Percentiles rank a stretch among this genome's conserved stretches.
Conservation (phyloP, 352 stramenopile species). For the Pelagophyceae sp. region DNA sequence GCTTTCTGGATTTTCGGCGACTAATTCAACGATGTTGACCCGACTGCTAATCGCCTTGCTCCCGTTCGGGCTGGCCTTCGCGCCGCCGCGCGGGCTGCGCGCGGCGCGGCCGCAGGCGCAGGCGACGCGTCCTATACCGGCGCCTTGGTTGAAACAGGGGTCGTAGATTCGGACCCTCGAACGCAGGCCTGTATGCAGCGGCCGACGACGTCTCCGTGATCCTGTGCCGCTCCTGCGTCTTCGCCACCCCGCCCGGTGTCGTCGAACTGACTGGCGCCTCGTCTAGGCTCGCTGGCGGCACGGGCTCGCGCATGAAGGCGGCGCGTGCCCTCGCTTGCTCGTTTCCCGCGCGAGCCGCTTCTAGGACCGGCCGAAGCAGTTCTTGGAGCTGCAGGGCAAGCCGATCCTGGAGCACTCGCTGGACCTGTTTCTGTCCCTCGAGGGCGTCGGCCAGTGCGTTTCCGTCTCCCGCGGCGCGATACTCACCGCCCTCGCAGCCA, state of each 20-base stretch:
- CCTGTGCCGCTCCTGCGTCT: not conserved
- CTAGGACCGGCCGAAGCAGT: slow-evolving; percentile 25
- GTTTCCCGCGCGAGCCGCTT: not conserved
- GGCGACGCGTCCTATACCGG: too few species aligned
- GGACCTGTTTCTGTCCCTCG: slow-evolving; percentile 55
- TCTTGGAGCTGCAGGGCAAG: slow-evolving; percentile 47
- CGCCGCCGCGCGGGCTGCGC: too few species aligned
- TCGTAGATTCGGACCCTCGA: too few species aligned
- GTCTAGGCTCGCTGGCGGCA: not conserved
- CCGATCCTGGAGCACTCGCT: slow-evolving; percentile 61
- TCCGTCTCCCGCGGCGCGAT: too few species aligned
- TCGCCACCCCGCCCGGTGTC: not conserved
- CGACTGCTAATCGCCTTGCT: too few species aligned
- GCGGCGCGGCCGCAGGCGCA: too few species aligned
- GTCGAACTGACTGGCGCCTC: too few species aligned
- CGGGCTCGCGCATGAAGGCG: not conserved
- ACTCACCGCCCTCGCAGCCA: not conserved
- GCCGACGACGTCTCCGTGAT: not conserved
- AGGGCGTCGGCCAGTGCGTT: slow-evolving; percentile 28
- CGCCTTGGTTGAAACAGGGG: too few species aligned
- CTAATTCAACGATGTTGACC: too few species aligned
- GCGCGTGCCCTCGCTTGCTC: not conserved
- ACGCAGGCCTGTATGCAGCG: too few species aligned
- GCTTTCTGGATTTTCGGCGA: too few species aligned
- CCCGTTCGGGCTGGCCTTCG: too few species aligned